Evolutionary conservation across 164 flowering plant genomes (phyloP), one percentile per base, ranked within the genome.

Genomic region (Annona squamosa): DNA sequence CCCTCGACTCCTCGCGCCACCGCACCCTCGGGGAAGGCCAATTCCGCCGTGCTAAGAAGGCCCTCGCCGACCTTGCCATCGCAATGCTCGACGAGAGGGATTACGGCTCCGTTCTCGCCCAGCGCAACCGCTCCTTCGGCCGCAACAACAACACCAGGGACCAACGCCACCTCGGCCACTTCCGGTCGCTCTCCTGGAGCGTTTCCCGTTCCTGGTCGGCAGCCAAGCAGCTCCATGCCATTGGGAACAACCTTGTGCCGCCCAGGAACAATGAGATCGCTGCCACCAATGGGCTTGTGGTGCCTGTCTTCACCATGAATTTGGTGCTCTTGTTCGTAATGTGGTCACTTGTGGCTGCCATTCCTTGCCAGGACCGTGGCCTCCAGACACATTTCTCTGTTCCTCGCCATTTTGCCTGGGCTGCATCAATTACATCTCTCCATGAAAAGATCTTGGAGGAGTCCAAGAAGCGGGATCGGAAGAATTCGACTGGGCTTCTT

Each of bases 351-450:
- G 98, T 95, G 62, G 98, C 99, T 3, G 97, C 99, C 1, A 93
- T 91, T 44, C 99, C 99, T 4, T 95, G 99, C 75, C 99, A 95
- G 77, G 98, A 95, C 73, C 85, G 99, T 2, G 97, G 99, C 1
- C 85, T 95, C 45, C 96, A 90, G 57, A 85, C 79, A 0, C 96
- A 93, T 70, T 89, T 93, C 71, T 77, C 86, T 5, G 70, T 84
- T 10, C 87, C 98, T 1, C 81, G 90, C 77, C 86, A 90, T 5
- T 90, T 84, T 78, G 3, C 77, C 2, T 95, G 99, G 99, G 87
- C 87, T 0, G 82, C 67, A 5, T 81, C 94, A 12, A 64, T 95
- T 37, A 74, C 86, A 2, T 79, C 84, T 0, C 78, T 95, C 18
- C 99, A 93, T 70, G 98, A 93, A 45, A 75, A 84, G 76, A 90